Base-by-base conservation (phyloP, 2,329 filamentous ascomycete species). In the Fusarium euwallaceae region DNA sequence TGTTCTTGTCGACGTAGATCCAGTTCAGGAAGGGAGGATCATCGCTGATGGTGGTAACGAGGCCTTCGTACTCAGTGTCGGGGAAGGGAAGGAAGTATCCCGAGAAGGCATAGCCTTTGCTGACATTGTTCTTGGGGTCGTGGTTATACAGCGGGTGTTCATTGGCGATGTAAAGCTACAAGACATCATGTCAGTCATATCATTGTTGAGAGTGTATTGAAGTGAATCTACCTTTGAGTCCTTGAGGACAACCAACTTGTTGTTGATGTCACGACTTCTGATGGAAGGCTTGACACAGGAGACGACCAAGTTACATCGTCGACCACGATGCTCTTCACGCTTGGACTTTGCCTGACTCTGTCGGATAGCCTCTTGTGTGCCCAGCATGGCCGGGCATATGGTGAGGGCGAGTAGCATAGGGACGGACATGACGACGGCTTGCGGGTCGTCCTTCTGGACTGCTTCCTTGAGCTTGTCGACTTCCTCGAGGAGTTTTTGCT, bases 61-160 rank as follows among this genome's bases (percentile, higher is more conserved):
- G 79, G 5, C 86, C 86, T 41, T 86, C 83, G 51, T 85, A 83
- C 29, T 80, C 68, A n/a, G 83, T 72, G n/a, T 88, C 88, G 4
- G 89, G 88, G 72, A 90, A 90, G 2, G 88, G 88, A 24, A 90
- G 81, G 72, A 86, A 90, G 75, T 91, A 90, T 29, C 89, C 89
- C 4, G 87, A 84, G 75, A 89, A 90, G 0, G 86, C 85, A 76
- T 90, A 88, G 4, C 87, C 82, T 12, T 84, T 87, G 62, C 87
- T 87, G 22, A 89, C 84, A 72, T 87, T 88, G 39, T 79, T 75
- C 67, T 73, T 72, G 16, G 75, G 41, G 16, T 78, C 76, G 48
- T 76, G 71, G 17, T 78, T 77, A 27, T 79, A 78, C 14, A 78
- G 45, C 2, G 78, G 78, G 43, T 78, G 74, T 37, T 79, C 76